Conservation (phyloP, 169 alveolate species). For the Eimeria acervulina region DNA sequence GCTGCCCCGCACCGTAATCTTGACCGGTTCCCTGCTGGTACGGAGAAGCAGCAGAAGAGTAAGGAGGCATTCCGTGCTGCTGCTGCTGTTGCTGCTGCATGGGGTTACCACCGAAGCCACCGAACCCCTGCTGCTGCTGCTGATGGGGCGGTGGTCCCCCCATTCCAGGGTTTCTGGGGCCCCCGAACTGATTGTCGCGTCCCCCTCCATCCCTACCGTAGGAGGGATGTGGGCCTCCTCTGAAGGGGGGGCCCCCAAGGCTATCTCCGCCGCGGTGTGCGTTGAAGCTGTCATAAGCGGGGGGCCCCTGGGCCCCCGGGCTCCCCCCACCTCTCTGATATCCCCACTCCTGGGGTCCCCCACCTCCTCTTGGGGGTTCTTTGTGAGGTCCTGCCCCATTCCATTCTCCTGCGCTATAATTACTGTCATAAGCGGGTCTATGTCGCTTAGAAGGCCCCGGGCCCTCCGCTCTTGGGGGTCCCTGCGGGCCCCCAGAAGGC, state of each 20-base stretch:
- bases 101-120: too few species aligned
- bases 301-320: background rate
- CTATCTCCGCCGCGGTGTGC: background rate
- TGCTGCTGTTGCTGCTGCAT: slow-evolving; percentile 4
- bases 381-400: background rate
- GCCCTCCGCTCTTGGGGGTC: background rate
- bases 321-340: background rate
- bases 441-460: background rate
- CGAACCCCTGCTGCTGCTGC: background rate
- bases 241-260: background rate
- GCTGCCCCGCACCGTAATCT: slow-evolving; percentile 4
- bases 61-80: slow-evolving; percentile 22
- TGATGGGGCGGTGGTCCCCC: slow-evolving; percentile 35
- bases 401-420: slow-evolving; percentile 10
- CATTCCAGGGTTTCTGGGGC: slow-evolving; percentile 11
- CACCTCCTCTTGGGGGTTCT: background rate
- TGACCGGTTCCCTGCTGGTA: background rate
- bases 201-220: background rate
- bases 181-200: slow-evolving; percentile 6
- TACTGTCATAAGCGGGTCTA: background rate
- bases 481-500: slow-evolving; percentile 19
- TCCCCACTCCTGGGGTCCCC: background rate
- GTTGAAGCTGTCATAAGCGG: background rate
- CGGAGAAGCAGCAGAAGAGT: background rate
- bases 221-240: background rate